Conservation (phyloP, 2,329 filamentous ascomycete genomes). For the Fusarium denticulatum region DNA sequence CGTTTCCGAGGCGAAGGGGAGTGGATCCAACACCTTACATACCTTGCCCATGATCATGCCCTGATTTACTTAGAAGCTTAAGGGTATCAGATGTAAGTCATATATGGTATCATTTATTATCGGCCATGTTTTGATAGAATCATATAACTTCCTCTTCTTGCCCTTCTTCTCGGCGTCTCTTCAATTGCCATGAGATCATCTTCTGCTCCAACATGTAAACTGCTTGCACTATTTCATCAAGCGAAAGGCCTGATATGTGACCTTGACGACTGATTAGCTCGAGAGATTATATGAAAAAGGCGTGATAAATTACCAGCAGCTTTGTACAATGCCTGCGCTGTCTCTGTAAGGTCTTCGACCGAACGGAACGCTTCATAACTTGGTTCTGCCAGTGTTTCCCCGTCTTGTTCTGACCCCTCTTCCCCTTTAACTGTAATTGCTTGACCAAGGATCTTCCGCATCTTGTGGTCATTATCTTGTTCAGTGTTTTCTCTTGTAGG, state of each 20-base stretch:
- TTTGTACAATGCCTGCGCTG: slow-evolving; percentile 47
- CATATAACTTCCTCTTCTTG: background rate
- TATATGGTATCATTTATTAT: background rate
- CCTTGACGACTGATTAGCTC: slow-evolving; percentile 39
- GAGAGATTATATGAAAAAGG: background rate
- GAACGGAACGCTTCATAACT: slow-evolving; percentile 48
- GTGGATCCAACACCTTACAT: slow-evolving; percentile 4
- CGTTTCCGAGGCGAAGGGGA: background rate
- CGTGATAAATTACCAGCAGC: slow-evolving; percentile 44
- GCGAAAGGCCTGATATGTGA: slow-evolving; percentile 47
- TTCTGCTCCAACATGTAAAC: slow-evolving; percentile 53
- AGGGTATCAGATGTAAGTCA: background rate
- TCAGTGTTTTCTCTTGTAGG: slow-evolving; percentile 37
- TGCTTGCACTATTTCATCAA: slow-evolving; percentile 48
- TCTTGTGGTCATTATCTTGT: slow-evolving; percentile 39
- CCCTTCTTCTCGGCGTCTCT: background rate
- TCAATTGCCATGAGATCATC: slow-evolving; percentile 49
- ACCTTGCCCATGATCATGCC: slow-evolving; percentile 18
- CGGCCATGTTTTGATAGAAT: background rate
- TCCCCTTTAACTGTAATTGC: slow-evolving; percentile 22
- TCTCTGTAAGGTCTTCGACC: slow-evolving; percentile 46
- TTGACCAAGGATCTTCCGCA: slow-evolving; percentile 35
- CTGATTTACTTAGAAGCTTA: background rate
- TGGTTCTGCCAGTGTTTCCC: background rate
- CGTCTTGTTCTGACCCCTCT: slow-evolving; percentile 2